These are phyloP conservation scores for Auriculariales sp. DNA, from an alignment of 768 basidiomycete species.

Conservation along the genomic window DNA sequence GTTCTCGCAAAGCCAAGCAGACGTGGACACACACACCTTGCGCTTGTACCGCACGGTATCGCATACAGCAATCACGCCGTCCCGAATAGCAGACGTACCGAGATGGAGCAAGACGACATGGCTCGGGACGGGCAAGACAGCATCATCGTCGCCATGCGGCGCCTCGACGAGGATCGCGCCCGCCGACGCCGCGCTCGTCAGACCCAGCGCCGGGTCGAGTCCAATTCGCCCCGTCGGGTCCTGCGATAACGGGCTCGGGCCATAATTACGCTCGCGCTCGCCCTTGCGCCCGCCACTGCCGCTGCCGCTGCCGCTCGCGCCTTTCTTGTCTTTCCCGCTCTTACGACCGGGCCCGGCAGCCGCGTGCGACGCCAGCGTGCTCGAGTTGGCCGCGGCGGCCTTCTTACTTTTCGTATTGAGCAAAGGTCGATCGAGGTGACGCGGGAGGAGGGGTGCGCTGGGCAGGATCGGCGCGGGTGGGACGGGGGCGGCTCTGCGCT, in stretches of 20 bases:
- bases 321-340: not conserved
- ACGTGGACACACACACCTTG: conserved; percentile 42
- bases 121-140: conserved; percentile 81
- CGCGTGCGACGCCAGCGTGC: conserved; percentile 9
- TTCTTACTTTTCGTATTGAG: conserved; percentile 39
- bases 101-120: conserved; percentile 92
- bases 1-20: conserved; percentile 2
- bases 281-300: not conserved
- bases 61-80: conserved; percentile 84
- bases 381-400: not conserved
- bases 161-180: not conserved
- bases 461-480: conserved; percentile 67
- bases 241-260: not conserved
- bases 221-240: conserved; percentile 24
- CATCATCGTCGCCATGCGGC: conserved; percentile 66
- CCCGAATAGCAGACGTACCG: conserved; percentile 88
- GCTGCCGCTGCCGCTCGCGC: not conserved
- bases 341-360: conserved; percentile 19
- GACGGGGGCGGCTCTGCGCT: conserved; percentile 20
- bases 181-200: not conserved
- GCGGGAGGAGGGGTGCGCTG: conserved; percentile 73
- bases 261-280: conserved; percentile 1
- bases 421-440: conserved; percentile 89
- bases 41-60: conserved; percentile 83
- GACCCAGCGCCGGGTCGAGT: too few relatives aligned